phyloP scores from a whole-genome alignment of 257 asterid genomes.

The Fraxinus anomala region DNA sequence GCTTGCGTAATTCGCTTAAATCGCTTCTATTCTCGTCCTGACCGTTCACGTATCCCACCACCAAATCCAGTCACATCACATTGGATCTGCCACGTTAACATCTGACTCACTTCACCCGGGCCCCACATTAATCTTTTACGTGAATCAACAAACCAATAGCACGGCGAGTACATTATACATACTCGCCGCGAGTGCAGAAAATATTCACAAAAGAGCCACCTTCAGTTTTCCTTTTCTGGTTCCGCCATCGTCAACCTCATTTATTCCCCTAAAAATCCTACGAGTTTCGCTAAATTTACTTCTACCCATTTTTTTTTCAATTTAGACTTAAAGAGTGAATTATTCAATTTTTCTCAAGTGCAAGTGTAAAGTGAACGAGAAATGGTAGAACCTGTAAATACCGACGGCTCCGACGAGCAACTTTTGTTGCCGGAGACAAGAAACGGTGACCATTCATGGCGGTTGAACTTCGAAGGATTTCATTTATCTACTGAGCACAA shows the following conservation, averaged over 20 bases:
- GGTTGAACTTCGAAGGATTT: constrained; percentile 47
- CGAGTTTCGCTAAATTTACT: constrained; percentile 10
- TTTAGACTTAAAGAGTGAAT: not conserved
- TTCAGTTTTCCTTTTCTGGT: not conserved
- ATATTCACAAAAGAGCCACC: not conserved
- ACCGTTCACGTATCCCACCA: not conserved
- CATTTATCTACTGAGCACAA: constrained; percentile 41
- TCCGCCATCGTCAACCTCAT: not conserved
- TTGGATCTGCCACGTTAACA: no score
- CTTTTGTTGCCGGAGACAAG: constrained; percentile 36
- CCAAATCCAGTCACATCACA: not conserved
- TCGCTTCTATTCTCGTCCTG: not conserved
- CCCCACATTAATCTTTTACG: not conserved
- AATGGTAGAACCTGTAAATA: constrained; percentile 31
- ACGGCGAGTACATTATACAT: not conserved
- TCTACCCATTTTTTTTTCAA: constrained; percentile 1
- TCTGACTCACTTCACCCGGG: not conserved
- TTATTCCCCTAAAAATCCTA: constrained; percentile 4
- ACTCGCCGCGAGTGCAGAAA: not conserved
- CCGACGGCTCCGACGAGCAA: constrained; percentile 41
- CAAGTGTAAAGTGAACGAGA: not conserved
- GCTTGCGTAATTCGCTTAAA: not conserved
- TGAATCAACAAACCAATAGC: not conserved
- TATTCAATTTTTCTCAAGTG: not conserved
- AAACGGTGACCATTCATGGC: constrained; percentile 48